Conservation (phyloP, 306 rosid genomes). For the Pachyrhizus erosus region DNA sequence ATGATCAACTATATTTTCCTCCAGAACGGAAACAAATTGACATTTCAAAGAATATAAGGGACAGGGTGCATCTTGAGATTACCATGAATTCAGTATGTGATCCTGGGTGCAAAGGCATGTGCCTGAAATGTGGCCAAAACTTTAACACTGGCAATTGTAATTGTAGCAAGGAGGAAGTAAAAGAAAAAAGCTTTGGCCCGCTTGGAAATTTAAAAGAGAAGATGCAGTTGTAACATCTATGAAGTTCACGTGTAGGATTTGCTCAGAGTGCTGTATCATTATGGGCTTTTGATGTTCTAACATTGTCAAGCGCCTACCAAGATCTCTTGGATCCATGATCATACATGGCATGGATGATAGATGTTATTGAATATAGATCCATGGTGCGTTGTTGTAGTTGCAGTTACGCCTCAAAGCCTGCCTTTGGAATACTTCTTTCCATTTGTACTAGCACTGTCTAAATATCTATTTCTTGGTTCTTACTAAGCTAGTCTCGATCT, state of each 20-base stretch:
- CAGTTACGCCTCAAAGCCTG: not conserved
- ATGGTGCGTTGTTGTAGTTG: not conserved
- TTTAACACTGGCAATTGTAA: constrained; percentile 69
- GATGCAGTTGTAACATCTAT: constrained; percentile 53
- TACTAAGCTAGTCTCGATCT: not conserved
- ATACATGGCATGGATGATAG: not conserved
- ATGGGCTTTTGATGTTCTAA: constrained; percentile 14
- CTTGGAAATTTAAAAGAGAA: constrained; percentile 71
- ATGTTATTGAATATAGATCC: not conserved
- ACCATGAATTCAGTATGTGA: constrained; percentile 70
- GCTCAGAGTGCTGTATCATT: not conserved
- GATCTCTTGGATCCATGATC: not conserved
- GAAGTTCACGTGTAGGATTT: constrained; percentile 32
- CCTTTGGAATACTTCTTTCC: not conserved
- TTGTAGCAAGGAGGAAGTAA: constrained; percentile 58
- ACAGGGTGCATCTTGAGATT: constrained; percentile 85
- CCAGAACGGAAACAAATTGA: constrained; percentile 70
- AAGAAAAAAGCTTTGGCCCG: constrained; percentile 63
- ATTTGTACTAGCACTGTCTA: not conserved
- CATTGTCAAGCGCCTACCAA: not conserved
- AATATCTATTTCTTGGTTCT: not conserved
- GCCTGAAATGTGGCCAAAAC: constrained; percentile 80
- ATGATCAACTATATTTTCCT: constrained; percentile 81
- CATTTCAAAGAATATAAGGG: constrained; percentile 91
- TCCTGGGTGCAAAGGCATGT: constrained; percentile 78